Evolutionary conservation across 495 filamentous ascomycete genomes (phyloP), one percentile per base, ranked within the genome.

Genomic region (Penicillium pulvis): DNA sequence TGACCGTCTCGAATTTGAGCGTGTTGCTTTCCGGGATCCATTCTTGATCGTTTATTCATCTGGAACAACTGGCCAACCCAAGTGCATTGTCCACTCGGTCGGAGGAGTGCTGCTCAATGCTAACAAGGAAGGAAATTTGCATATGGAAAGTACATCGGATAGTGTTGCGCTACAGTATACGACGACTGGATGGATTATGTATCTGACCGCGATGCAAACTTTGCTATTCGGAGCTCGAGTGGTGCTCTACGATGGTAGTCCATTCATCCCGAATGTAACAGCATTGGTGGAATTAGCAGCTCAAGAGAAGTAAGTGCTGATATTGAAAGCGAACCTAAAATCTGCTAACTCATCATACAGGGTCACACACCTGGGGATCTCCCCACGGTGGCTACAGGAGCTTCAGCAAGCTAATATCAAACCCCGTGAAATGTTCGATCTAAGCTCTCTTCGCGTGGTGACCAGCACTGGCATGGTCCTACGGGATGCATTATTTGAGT

Each of bases 161-260:
- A 80, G 62, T 19, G 80, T 85, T 23, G 69, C 73, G 1, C 45
- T 80, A 63, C 82, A 89, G 70, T 85, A 81, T 62, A 84, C 80
- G 5, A 85, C 83, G 36, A 90, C 87, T 0, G 90, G 90, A 2
- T 93, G 90, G 90, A 92, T 93, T 66, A 93, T 93, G 89, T 93
- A 92, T 68, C 70, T 90, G 17, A 70, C 80, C 12, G 78, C 76
- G 51, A 73, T 88, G 23, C 71, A 71, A 20, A 67, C 71, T 6
- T 73, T 91, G 6, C 59, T 87, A 0, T 64, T 70, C 36, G 88
- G 89, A 11, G 76, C 78, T 0, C 77, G 81, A 36, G 68, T 80
- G 6, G 65, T 93, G 47, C 69, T 91, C 7, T 93, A 92, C 69
- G 90, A 93, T 67, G 90, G 90, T 10, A 88, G 84, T 9, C 90